phyloP scores from a whole-genome alignment of 164 flowering plant species.

The Nymphaea colorata region DNA sequence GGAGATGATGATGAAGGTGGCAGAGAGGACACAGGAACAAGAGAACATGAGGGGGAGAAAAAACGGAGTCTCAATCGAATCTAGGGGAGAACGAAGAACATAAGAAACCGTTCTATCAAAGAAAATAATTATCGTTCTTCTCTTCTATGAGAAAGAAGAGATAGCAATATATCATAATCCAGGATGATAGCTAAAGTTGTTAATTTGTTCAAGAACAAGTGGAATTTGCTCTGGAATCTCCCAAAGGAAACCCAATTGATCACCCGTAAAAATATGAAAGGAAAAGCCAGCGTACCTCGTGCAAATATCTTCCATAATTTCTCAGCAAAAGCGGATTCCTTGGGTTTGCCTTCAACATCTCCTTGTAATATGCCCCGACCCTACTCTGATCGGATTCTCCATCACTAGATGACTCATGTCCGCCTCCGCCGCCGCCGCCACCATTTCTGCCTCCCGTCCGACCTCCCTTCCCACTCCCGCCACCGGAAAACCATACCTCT shows the following conservation, averaged over 20 bases:
- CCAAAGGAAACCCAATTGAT: background rate
- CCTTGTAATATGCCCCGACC: constrained; percentile 45
- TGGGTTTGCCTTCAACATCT: constrained; percentile 58
- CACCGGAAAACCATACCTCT: constrained; percentile 19
- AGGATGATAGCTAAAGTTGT: too few relatives aligned
- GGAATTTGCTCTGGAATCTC: too few relatives aligned
- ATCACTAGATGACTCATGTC: constrained; percentile 11
- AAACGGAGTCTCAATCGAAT: too few relatives aligned
- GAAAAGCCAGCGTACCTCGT: constrained; percentile 38
- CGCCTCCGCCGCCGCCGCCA: constrained; percentile 19
- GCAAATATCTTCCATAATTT: constrained; percentile 70
- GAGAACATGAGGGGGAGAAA: too few relatives aligned
- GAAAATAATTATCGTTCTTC: too few relatives aligned
- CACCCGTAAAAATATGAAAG: background rate
- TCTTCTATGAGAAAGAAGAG: too few relatives aligned
- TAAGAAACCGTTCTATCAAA: too few relatives aligned
- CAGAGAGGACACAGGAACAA: too few relatives aligned
- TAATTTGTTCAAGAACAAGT: too few relatives aligned
- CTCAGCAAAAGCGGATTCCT: constrained; percentile 49
- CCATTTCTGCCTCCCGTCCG: constrained; percentile 16
- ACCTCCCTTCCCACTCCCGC: constrained; percentile 14
- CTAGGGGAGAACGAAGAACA: too few relatives aligned
- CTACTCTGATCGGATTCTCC: constrained; percentile 20
- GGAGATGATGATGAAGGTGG: too few relatives aligned
- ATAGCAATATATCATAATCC: too few relatives aligned